Conservation (phyloP, 164 flowering plant species). For the Nymphaea thermarum region DNA sequence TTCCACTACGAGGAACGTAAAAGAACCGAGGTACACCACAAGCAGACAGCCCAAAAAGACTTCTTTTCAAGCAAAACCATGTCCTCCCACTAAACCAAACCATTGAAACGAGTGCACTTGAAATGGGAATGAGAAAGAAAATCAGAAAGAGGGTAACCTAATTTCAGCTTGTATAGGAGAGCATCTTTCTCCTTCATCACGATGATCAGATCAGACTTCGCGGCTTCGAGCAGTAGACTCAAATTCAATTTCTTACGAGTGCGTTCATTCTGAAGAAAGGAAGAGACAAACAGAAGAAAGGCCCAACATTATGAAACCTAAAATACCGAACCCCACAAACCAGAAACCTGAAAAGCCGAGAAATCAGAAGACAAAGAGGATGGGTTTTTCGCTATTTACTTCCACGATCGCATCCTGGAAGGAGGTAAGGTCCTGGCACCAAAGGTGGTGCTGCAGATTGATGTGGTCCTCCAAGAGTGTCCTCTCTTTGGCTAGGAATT, state of each 20-base stretch:
- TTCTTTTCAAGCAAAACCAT: too few relatives aligned
- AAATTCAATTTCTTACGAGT: not conserved
- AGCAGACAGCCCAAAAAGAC: too few relatives aligned
- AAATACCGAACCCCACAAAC: not conserved
- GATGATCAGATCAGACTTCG: not conserved
- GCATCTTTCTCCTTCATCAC: conserved; percentile 1
- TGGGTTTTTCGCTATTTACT: not conserved
- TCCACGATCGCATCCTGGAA: not conserved
- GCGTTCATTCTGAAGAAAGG: not conserved
- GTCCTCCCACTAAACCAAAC: too few relatives aligned
- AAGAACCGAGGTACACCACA: too few relatives aligned
- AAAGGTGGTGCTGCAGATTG: not conserved
- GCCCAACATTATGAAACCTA: not conserved
- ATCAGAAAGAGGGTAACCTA: not conserved
- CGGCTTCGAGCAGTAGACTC: not conserved
- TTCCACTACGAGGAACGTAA: too few relatives aligned
- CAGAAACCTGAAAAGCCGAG: not conserved
- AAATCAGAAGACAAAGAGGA: not conserved
- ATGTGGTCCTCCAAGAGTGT: not conserved
- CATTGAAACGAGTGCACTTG: not conserved
- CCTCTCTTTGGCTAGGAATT: not conserved
- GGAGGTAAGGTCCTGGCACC: not conserved
- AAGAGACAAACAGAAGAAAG: not conserved
- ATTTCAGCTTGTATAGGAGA: not conserved
- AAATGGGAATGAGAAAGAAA: not conserved